Conservation (phyloP, 2,329 filamentous ascomycete species). For the Aspergillus tamarii region DNA sequence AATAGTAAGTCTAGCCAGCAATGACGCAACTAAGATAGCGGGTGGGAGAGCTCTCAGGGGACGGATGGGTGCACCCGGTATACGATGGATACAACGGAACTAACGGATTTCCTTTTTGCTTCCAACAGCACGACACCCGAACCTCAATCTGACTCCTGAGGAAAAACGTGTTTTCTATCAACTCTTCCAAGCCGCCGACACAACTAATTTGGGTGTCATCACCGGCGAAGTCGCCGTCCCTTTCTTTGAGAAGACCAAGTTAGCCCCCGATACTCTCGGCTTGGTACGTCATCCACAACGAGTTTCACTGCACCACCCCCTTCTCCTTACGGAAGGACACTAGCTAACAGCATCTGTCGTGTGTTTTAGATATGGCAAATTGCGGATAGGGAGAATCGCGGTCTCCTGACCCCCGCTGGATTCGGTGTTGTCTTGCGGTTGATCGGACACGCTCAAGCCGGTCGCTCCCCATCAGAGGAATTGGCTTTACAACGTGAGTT, state of each 20-base stretch:
- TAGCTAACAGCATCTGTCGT: slow-evolving; percentile 11
- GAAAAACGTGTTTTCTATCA: slow-evolving; percentile 94
- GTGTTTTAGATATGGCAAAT: slow-evolving; percentile 93
- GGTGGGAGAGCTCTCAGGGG: slow-evolving; percentile 28
- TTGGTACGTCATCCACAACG: slow-evolving; percentile 64
- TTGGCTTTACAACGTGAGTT: slow-evolving; percentile 74
- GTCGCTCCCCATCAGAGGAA: slow-evolving; percentile 77
- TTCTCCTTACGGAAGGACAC: background rate
- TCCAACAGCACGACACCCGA: slow-evolving; percentile 53
- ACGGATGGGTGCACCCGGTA: slow-evolving; percentile 21
- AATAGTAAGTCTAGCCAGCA: slow-evolving; percentile 27
- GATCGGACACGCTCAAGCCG: slow-evolving; percentile 93
- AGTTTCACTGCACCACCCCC: background rate
- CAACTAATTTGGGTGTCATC: slow-evolving; percentile 87
- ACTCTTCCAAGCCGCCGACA: slow-evolving; percentile 90
- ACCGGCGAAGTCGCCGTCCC: slow-evolving; percentile 95
- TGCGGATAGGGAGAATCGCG: slow-evolving; percentile 93
- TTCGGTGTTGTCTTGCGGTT: slow-evolving; percentile 92
- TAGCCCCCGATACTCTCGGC: slow-evolving; percentile 83
- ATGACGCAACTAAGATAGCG: slow-evolving; percentile 7
- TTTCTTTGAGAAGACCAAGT: slow-evolving; percentile 95
- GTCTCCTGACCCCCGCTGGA: slow-evolving; percentile 86
- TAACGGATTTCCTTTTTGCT: slow-evolving; percentile 26
- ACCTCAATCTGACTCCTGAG: slow-evolving; percentile 83
- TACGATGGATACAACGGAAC: slow-evolving; percentile 22